Evolutionary conservation across 441 rosid genomes (phyloP), one percentile per base, ranked within the genome.

Genomic region (Corymbia citriodora): DNA sequence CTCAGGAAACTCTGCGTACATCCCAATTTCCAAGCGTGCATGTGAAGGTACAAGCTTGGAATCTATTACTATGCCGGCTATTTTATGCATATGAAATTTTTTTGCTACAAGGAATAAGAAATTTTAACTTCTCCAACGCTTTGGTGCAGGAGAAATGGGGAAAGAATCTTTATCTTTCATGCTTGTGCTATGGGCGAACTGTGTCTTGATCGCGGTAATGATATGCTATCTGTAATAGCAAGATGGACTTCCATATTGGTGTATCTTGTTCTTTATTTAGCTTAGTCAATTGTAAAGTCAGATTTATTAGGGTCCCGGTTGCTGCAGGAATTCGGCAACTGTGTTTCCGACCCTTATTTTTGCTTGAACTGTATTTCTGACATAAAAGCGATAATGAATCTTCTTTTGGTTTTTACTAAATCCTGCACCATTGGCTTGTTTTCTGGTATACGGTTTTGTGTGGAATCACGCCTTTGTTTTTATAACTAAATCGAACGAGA

Each of bases 11-110:
- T 14, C 88, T 98, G 65, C 98, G 99, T 15, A 97, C 99, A 55
- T 97, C 99, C 88, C 99, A 97, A 91, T 98, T 98, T 92, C 99
- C 99, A 21, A 98, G 99, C 92, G 96, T 98, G 33, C 98, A 97
- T 92, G 99, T 98, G 29, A 98, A 98, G 99, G 99, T 97, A 93
- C 90, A 85, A 5, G 61, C 85, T 87, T 49, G 29, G 88, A 55
- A 55, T 19, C 68, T n/a, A 17, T 55, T 18, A 1, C 68, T 36
- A 61, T 54, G 6, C 59, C 11, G 12, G 23, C 63, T 12, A 36
- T 55, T 45, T 55, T 12, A 50, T 13, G 27, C 40, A 18, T 55
- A 12, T 15, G 49, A 29, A 61, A 52, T 21, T 12, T 21, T 74
- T 40, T 40, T 2, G 1, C 83, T 40, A 12, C 9, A 4, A 40